Conservation (phyloP, 1,284 basidiomycete species). For the Chalciporus piperatoides region DNA sequence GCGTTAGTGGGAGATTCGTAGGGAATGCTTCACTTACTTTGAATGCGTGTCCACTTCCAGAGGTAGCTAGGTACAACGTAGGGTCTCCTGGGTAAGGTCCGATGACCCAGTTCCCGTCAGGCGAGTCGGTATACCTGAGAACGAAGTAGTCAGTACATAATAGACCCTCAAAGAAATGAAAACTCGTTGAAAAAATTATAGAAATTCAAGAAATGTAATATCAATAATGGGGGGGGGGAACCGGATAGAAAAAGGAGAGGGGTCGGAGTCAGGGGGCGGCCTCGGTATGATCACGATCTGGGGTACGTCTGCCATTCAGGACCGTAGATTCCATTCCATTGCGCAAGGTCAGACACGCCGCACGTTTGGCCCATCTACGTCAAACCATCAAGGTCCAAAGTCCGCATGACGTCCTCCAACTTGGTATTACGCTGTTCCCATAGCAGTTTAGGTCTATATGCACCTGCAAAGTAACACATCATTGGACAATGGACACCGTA, state of each 20-base stretch:
- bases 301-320: background rate
- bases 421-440: background rate
- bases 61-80: slow-evolving; percentile 67
- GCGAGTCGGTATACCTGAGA: slow-evolving; percentile 73
- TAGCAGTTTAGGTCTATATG: background rate
- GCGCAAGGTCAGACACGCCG: background rate
- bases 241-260: slow-evolving; percentile 4
- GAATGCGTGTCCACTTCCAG: slow-evolving; percentile 79
- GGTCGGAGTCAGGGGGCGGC: slow-evolving; percentile 7
- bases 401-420: no score
- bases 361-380: background rate
- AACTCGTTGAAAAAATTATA: background rate
- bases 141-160: background rate
- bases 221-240: background rate
- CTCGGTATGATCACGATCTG: background rate
- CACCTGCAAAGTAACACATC: slow-evolving; percentile 3
- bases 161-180: background rate
- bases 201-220: background rate
- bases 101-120: slow-evolving; percentile 79
- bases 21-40: slow-evolving; percentile 48
- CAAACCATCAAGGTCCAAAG: background rate
- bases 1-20: background rate
- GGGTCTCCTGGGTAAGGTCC: slow-evolving; percentile 57
- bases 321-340: background rate
- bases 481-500: slow-evolving; percentile 2